Conservation (phyloP, 2,329 filamentous ascomycete species). For the Phoma sp. region DNA sequence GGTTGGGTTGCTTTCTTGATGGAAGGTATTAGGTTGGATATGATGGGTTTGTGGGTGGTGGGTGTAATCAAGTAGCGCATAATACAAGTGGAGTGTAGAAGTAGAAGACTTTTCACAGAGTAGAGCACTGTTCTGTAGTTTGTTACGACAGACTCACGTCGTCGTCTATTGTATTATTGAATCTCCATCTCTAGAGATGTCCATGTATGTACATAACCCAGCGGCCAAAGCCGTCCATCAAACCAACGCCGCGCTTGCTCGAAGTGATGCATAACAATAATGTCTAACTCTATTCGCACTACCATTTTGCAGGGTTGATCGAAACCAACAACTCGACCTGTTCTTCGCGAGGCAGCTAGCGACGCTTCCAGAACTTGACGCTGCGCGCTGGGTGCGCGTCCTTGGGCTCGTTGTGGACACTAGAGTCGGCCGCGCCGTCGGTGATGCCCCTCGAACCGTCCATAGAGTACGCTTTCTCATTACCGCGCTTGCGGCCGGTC, state of each 20-base stretch:
- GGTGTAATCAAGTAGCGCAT: too few species aligned
- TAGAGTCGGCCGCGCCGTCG: constrained; percentile 7
- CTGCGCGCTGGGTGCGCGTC: constrained; percentile 8
- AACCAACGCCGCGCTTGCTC: constrained; percentile 20
- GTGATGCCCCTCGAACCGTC: constrained; percentile 10
- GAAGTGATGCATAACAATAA: constrained; percentile 6
- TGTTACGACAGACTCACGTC: too few species aligned
- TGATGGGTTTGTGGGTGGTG: too few species aligned
- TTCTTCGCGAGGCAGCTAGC: constrained; percentile 7
- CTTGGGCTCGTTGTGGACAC: constrained; percentile 3
- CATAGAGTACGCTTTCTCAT: constrained; percentile 43
- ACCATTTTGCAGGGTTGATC: constrained; percentile 2
- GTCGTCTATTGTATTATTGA: too few species aligned
- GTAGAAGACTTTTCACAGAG: too few species aligned
- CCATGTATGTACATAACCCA: not conserved
- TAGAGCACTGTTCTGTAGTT: too few species aligned
- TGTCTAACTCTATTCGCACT: not conserved
- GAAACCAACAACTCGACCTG: not conserved
- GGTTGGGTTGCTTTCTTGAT: too few species aligned
- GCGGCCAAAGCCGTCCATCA: not conserved
- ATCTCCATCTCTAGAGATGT: not conserved
- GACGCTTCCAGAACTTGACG: constrained; percentile 21
- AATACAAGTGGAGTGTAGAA: too few species aligned
- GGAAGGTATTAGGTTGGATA: too few species aligned
- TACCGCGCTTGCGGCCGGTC: constrained; percentile 56